Evolutionary conservation across 768 basidiomycete genomes (phyloP).

Genomic region (Leucogyrophana mollusca): DNA sequence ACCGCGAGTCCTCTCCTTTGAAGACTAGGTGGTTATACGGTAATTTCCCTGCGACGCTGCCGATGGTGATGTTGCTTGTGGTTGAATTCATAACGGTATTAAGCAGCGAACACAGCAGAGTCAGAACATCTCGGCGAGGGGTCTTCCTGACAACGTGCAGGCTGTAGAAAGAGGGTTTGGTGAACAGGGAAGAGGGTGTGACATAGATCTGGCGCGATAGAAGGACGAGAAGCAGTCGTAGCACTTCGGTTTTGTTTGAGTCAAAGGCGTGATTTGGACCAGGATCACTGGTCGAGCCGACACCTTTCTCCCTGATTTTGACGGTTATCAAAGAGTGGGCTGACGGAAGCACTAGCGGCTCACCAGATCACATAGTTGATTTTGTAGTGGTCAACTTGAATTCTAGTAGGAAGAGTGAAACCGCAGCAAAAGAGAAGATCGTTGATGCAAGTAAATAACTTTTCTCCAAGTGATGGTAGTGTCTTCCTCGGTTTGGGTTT

Average conservation of each 20-base stretch:
- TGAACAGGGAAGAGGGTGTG: conserved; percentile 65
- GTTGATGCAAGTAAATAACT: conserved; percentile 73
- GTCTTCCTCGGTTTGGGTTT: conserved; percentile 40
- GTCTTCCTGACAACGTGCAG: conserved; percentile 76
- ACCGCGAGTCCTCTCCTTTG: conserved; percentile 81
- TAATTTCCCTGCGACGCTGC: conserved; percentile 70
- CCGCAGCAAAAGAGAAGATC: conserved; percentile 93
- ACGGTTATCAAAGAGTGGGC: conserved; percentile 6
- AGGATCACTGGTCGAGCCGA: conserved; percentile 82
- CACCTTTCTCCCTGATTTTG: conserved; percentile 85
- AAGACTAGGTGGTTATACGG: conserved; percentile 91
- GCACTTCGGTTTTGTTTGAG: conserved; percentile 82
- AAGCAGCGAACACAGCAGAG: conserved; percentile 87
- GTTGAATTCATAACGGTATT: conserved; percentile 84
- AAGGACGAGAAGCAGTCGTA: conserved; percentile 84
- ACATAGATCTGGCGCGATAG: conserved; percentile 91
- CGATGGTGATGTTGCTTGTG: conserved; percentile 51
- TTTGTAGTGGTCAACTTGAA: conserved; percentile 78
- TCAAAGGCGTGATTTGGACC: conserved; percentile 66
- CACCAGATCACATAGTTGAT: conserved; percentile 85
- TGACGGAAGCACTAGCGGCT: conserved; percentile 22
- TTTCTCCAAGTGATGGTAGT: conserved; percentile 78
- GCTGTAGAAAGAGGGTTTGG: conserved; percentile 74
- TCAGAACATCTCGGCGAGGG: conserved; percentile 81
- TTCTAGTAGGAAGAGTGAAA: conserved; percentile 80